Conservation (phyloP, 306 rosid genomes). For the Leucaena leucocephala region DNA sequence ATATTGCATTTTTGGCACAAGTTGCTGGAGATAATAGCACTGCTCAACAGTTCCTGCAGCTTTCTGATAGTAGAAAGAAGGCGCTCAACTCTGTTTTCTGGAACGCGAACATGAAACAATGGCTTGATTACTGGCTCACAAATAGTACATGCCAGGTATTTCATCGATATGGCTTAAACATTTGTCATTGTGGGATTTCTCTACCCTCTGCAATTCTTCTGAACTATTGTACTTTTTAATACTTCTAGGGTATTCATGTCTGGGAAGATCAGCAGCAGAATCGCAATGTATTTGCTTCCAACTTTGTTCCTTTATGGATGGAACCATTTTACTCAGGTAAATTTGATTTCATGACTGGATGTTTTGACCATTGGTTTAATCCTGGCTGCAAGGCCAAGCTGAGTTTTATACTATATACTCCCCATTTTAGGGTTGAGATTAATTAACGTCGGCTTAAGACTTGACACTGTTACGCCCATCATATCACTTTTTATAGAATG, state of each 20-base stretch:
- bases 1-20: conserved; percentile 76
- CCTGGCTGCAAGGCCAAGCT: background rate
- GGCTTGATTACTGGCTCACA: conserved; percentile 89
- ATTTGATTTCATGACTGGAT: conserved; percentile 4
- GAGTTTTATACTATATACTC: conserved; percentile 7
- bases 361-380: conserved; percentile 3
- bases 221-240: conserved; percentile 23
- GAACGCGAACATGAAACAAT: conserved; percentile 69
- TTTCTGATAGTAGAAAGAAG: conserved; percentile 62
- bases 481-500: background rate
- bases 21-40: conserved; percentile 56
- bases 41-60: conserved; percentile 50
- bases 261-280: conserved; percentile 74
- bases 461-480: background rate
- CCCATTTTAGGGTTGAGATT: background rate
- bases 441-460: background rate
- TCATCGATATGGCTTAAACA: conserved; percentile 21
- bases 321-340: conserved; percentile 76
- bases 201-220: conserved; percentile 27
- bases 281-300: conserved; percentile 71
- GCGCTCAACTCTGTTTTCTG: conserved; percentile 76
- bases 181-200: conserved; percentile 18
- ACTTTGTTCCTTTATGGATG: conserved; percentile 88
- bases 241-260: conserved; percentile 51
- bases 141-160: conserved; percentile 45